These are phyloP conservation scores for Aspergillus sp. DNA, from an alignment of 2,329 filamentous ascomycete genomes.

Conservation along the genomic window DNA sequence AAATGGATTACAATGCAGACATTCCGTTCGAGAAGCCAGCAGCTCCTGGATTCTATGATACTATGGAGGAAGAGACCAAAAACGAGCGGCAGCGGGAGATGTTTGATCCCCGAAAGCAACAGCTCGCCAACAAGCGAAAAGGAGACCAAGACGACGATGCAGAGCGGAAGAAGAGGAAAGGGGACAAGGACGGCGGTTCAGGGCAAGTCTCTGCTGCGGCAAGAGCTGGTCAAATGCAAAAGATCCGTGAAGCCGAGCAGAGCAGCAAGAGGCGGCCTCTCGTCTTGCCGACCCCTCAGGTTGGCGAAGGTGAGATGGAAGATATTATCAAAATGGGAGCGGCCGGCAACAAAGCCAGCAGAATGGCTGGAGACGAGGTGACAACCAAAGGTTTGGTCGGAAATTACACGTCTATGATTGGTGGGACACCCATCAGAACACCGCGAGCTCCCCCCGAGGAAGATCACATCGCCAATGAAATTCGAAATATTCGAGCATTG, in stretches of 20 bases:
- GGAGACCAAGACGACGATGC: constrained; percentile 77
- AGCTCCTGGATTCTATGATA: constrained; percentile 86
- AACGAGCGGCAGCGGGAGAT: constrained; percentile 78
- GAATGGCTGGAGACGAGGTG: constrained; percentile 67
- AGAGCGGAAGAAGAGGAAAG: constrained; percentile 74
- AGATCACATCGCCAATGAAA: constrained; percentile 92
- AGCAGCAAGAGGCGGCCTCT: constrained; percentile 82
- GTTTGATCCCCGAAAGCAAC: constrained; percentile 89
- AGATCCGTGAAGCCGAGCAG: constrained; percentile 89
- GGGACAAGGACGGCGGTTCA: constrained; percentile 71
- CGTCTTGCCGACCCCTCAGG: constrained; percentile 79
- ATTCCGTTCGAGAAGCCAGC: constrained; percentile 95
- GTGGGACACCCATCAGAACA: constrained; percentile 78
- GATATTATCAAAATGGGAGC: constrained; percentile 99
- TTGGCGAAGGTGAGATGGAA: constrained; percentile 85
- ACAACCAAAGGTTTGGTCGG: constrained; percentile 78
- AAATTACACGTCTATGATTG: constrained; percentile 74
- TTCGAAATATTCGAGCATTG: constrained; percentile 81
- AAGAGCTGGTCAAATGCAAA: constrained; percentile 89
- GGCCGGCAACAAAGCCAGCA: constrained; percentile 75
- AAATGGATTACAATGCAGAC: constrained; percentile 99
- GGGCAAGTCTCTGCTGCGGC: constrained; percentile 76
- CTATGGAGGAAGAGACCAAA: constrained; percentile 63
- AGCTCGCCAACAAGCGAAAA: constrained; percentile 85
- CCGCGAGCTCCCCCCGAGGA: constrained; percentile 86